These are phyloP conservation scores for Arthrobotrys pseudoclavata DNA, from an alignment of 2,329 filamentous ascomycete genomes.

Conservation along the genomic window DNA sequence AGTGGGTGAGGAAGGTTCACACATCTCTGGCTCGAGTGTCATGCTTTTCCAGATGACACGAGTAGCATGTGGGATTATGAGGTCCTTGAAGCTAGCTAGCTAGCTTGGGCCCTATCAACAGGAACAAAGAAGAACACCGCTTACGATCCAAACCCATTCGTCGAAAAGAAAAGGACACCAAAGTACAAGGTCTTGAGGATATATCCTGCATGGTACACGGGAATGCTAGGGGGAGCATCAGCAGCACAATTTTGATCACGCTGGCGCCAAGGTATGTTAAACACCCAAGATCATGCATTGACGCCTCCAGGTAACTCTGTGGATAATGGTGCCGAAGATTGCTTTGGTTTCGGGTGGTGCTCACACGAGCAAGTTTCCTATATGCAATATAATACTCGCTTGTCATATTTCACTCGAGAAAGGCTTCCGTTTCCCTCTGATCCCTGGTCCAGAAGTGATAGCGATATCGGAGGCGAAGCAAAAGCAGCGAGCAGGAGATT, in stretches of 20 bases:
- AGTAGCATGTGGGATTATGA: slow-evolving; percentile 15
- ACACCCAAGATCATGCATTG: slow-evolving; percentile 18
- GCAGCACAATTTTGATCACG: slow-evolving; percentile 9
- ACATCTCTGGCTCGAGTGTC: slow-evolving; percentile 7
- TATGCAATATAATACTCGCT: slow-evolving; percentile 4
- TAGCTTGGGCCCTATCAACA: neutral
- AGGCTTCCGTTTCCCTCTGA: neutral
- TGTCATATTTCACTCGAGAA: slow-evolving; percentile 12
- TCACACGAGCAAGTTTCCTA: slow-evolving; percentile 11
- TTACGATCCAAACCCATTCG: slow-evolving; percentile 8
- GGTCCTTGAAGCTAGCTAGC: slow-evolving; percentile 10
- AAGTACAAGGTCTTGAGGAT: slow-evolving; percentile 7
- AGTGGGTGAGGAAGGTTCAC: slow-evolving; percentile 3
- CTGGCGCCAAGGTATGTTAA: slow-evolving; percentile 17
- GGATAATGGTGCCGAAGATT: neutral
- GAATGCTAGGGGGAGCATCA: slow-evolving; percentile 1
- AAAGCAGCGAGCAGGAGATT: slow-evolving; percentile 5
- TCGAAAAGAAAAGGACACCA: neutral
- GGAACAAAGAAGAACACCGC: neutral
- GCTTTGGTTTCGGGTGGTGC: neutral
- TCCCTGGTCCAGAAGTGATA: slow-evolving; percentile 6
- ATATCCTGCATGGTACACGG: slow-evolving; percentile 9
- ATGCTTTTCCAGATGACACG: slow-evolving; percentile 4
- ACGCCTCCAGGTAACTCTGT: neutral
- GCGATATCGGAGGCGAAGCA: slow-evolving; percentile 34